Evolutionary conservation across 257 asterid genomes (phyloP).

Genomic region (Capsicum baccatum): DNA sequence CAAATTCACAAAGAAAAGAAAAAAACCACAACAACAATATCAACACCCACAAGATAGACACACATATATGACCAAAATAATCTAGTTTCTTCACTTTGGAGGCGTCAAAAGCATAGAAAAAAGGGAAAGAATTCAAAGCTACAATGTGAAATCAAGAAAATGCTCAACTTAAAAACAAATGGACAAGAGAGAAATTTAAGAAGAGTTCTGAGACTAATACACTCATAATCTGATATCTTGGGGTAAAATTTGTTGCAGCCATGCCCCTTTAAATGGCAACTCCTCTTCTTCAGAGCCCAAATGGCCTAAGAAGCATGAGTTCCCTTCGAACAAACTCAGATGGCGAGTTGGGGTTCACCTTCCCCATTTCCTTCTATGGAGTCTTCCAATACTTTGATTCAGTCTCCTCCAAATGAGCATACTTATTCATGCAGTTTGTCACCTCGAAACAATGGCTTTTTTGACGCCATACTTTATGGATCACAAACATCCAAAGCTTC

Average conservation of each 20-base stretch:
- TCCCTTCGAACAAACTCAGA: slow-evolving; percentile 95
- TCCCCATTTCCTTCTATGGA: slow-evolving; percentile 53
- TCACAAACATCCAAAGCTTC: slow-evolving; percentile 51
- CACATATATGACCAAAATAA: too few relatives aligned
- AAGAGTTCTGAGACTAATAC: neutral
- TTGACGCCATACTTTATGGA: slow-evolving; percentile 64
- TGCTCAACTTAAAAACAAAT: too few relatives aligned
- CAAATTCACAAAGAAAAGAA: too few relatives aligned
- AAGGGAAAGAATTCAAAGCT: too few relatives aligned
- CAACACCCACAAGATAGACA: too few relatives aligned
- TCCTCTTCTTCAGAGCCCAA: slow-evolving; percentile 77
- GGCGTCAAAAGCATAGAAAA: too few relatives aligned
- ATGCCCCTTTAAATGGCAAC: slow-evolving; percentile 65
- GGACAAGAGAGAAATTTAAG: too few relatives aligned
- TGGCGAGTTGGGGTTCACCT: slow-evolving; percentile 65
- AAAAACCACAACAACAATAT: too few relatives aligned
- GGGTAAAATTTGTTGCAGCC: slow-evolving; percentile 52
- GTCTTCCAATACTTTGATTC: slow-evolving; percentile 51
- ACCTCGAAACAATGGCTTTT: slow-evolving; percentile 67
- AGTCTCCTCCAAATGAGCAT: slow-evolving; percentile 55
- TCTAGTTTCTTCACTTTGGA: too few relatives aligned
- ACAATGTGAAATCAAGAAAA: too few relatives aligned
- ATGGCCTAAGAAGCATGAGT: slow-evolving; percentile 82
- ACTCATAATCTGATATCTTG: slow-evolving; percentile 44
- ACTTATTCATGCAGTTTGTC: slow-evolving; percentile 48